Evolutionary conservation across 202 grass and related monocot genomes (phyloP).

Genomic region (Cymbopogon flexuosus): DNA sequence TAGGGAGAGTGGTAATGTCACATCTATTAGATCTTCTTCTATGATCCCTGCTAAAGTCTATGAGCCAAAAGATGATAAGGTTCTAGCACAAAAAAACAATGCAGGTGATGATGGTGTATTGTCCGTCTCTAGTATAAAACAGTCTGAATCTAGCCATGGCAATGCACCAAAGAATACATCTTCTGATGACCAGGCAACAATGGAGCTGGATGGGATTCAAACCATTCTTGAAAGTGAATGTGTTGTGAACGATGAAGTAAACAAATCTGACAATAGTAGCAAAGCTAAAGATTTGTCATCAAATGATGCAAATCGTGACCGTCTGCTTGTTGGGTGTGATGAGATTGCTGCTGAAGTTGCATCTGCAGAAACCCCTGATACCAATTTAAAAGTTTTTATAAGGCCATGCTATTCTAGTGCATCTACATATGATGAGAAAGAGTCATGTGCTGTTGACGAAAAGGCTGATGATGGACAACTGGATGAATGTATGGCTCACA

Average conservation of each 20-base stretch:
- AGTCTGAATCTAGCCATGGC: conserved; percentile 16
- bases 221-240: conserved; percentile 4
- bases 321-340: conserved; percentile 19
- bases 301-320: conserved; percentile 23
- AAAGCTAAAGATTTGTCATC: conserved; percentile 32
- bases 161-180: conserved; percentile 21
- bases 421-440: conserved; percentile 30
- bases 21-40: conserved; percentile 40
- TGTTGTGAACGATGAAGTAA: conserved; percentile 22
- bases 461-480: conserved; percentile 30
- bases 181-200: conserved; percentile 35
- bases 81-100: conserved; percentile 14
- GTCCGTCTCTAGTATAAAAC: conserved; percentile 45
- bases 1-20: conserved; percentile 40
- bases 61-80: conserved; percentile 30
- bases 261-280: not conserved
- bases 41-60: conserved; percentile 19
- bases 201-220: conserved; percentile 36
- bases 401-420: conserved; percentile 32
- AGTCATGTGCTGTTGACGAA: conserved; percentile 32
- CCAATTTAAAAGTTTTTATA: conserved; percentile 29
- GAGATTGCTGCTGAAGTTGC: conserved; percentile 36
- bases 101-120: conserved; percentile 29
- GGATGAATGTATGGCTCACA: conserved; percentile 7
- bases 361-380: conserved; percentile 27